Conservation (phyloP, 306 rosid genomes). For the Fragaria vesca region DNA sequence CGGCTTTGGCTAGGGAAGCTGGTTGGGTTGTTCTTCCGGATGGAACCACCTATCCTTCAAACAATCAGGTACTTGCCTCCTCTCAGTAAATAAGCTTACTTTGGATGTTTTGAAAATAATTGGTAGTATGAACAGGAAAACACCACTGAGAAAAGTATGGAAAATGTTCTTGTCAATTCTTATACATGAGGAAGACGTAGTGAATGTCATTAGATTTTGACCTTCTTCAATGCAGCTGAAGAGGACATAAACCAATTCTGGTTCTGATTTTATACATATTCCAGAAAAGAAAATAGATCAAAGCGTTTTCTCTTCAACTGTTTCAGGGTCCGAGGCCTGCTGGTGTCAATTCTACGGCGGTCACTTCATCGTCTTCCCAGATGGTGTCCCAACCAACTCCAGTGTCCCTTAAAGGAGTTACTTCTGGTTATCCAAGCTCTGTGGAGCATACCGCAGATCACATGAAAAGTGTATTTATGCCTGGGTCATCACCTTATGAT, state of each 20-base stretch:
- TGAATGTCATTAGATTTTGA: conserved; percentile 3
- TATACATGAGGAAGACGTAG: not conserved
- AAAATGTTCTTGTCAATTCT: not conserved
- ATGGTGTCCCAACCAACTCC: conserved; percentile 65
- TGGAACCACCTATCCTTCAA: conserved; percentile 90
- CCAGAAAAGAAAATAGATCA: conserved; percentile 36
- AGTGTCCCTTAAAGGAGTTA: conserved; percentile 55
- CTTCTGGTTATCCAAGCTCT: conserved; percentile 54
- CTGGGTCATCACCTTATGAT: conserved; percentile 72
- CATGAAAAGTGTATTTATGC: conserved; percentile 64
- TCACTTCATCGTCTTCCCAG: conserved; percentile 62
- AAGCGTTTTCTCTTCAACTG: conserved; percentile 47
- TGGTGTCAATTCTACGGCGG: conserved; percentile 54
- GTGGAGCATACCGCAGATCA: conserved; percentile 53
- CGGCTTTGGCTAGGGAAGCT: conserved; percentile 94
- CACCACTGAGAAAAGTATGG: not conserved
- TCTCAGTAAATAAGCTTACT: conserved; percentile 15
- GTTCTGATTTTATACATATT: conserved; percentile 40
- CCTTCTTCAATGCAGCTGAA: conserved; percentile 14
- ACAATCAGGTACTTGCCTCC: conserved; percentile 65
- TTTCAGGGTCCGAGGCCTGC: conserved; percentile 67
- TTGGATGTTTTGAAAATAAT: not conserved
- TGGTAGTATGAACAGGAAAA: not conserved
- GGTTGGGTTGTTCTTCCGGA: conserved; percentile 99
- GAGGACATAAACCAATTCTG: conserved; percentile 4